Evolutionary conservation across 169 alveolate species (phyloP).

Genomic region (Plasmodium ovale): DNA sequence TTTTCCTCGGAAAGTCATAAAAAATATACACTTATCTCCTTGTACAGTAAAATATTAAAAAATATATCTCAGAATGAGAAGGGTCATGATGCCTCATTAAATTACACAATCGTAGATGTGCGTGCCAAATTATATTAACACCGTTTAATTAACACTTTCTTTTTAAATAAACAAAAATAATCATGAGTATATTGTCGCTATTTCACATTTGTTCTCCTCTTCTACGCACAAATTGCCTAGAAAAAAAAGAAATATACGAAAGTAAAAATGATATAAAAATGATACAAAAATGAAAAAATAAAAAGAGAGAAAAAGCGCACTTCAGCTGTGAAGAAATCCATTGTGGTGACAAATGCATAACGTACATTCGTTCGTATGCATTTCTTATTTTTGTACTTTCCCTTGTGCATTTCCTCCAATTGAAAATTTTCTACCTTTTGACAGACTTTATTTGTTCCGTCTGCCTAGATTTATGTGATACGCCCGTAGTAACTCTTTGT

Average conservation of each 20-base stretch:
- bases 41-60: too few relatives aligned
- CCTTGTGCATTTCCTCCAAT: not conserved
- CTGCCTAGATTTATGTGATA: constrained; percentile 71
- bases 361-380: not conserved
- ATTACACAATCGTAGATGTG: too few relatives aligned
- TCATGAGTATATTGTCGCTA: constrained; percentile 67
- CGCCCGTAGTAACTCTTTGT: constrained; percentile 58
- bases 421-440: too few relatives aligned
- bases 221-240: constrained; percentile 46
- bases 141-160: too few relatives aligned
- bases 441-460: constrained; percentile 73
- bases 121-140: too few relatives aligned
- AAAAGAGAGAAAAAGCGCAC: too few relatives aligned
- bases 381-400: not conserved
- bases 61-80: too few relatives aligned
- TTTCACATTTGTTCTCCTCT: constrained; percentile 73
- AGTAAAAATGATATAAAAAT: constrained; percentile 23
- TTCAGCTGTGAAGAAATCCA: too few relatives aligned
- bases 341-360: too few relatives aligned
- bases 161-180: not conserved
- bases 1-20: too few relatives aligned
- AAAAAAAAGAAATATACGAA: constrained; percentile 43
- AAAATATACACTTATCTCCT: too few relatives aligned
- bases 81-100: too few relatives aligned
- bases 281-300: not conserved